A percentile compares a stretch with the other conserved stretches of the same genome.
Conservation (phyloP, 768 basidiomycete genomes). For the Suillus alpinus region DNA sequence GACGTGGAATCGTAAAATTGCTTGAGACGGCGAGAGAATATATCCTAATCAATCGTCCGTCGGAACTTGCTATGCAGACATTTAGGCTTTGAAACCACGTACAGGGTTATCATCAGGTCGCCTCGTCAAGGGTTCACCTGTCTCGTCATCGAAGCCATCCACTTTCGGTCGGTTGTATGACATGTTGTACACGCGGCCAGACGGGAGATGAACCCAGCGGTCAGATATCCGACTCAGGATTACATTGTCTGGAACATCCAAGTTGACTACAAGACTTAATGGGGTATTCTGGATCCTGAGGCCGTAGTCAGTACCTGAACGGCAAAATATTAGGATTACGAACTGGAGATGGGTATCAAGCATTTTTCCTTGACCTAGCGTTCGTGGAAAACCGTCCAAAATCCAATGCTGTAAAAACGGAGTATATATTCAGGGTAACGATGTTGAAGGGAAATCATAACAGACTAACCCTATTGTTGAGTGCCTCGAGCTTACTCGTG, state of each 20-base stretch:
- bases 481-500: constrained; percentile 62
- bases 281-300: constrained; percentile 59
- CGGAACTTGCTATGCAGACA: not conserved
- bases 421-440: not conserved
- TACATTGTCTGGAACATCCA: constrained; percentile 85
- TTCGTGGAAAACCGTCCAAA: constrained; percentile 90
- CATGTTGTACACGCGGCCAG: constrained; percentile 87
- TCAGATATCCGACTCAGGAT: constrained; percentile 87
- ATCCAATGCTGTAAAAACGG: constrained; percentile 71
- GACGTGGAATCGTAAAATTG: constrained; percentile 80
- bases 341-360: constrained; percentile 76
- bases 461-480: constrained; percentile 60
- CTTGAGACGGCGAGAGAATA: constrained; percentile 71
- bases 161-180: constrained; percentile 84
- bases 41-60: constrained; percentile 47
- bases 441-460: not conserved
- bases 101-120: constrained; percentile 90
- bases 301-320: not conserved
- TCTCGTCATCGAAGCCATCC: constrained; percentile 78
- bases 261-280: constrained; percentile 78
- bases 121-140: constrained; percentile 84
- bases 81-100: constrained; percentile 26
- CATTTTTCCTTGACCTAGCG: constrained; percentile 76
- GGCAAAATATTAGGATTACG: constrained; percentile 17
- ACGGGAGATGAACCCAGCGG: constrained; percentile 85